Evolutionary conservation across 345 rosid genomes (phyloP), one percentile per base, ranked within the genome.

Genomic region (Leavenworthia alabamica): DNA sequence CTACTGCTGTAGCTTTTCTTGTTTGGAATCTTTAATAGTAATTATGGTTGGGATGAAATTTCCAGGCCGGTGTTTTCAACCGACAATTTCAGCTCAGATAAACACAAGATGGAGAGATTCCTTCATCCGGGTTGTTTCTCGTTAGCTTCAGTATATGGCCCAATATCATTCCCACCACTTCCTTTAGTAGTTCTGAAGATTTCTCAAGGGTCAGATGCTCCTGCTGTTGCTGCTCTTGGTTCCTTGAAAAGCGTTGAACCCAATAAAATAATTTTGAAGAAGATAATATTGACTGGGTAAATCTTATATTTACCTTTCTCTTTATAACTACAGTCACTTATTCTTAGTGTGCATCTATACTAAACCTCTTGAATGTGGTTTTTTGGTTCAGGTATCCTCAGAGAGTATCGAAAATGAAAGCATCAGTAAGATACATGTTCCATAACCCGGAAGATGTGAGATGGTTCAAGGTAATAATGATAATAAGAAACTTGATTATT

Each of bases 81-180:
- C 0, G 90, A 93, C 74, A 82, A 79, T 60, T 68, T 84, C 37
- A 81, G 81, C 46, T 83, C 96, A 13, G 97, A 85, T 74, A 93
- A 86, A 74, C 93, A 87, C 78, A 86, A 93, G 81, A 89, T 93
- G 99, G 99, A 89, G 74, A 89, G 96, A 65, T 89, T 89, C 70
- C 86, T 92, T 60, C 99, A 86, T 43, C 78, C 97, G 0, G 96
- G 96, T 12, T 57, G 83, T 67, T 89, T 85, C 69, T 79, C 86
- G 5, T 43, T 83, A 5, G 99, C 99, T 64, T 93, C 97, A 51
- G 56, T 85, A 41, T 93, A 82, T 65, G 99, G 91, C 19, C 94
- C 97, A 23, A 81, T 93, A 70, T 85, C 84, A 14, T 93, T 86
- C 77, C 88, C 88, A 15, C 65, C 89, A 37, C 91, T 85, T 70